Base-by-base conservation (phyloP, 1,284 basidiomycete genomes). In the Apiotrichum laibachii region DNA sequence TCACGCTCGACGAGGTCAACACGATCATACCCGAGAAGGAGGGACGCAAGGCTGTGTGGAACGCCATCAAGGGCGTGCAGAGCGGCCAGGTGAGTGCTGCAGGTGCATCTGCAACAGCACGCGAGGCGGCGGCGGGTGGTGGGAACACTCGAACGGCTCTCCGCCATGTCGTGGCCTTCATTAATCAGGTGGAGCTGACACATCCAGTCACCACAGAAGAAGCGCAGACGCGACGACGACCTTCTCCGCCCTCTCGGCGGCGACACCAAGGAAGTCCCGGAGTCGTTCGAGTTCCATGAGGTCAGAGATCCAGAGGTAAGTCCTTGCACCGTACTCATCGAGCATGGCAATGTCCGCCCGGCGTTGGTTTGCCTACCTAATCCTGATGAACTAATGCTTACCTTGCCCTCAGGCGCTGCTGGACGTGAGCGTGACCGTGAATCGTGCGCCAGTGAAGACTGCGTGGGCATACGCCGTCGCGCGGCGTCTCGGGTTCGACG, bases 371-470 rank as follows among this genome's bases (percentile, higher is more conserved):
- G n/a, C n/a, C n/a, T n/a, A n/a, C n/a, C n/a, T n/a, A n/a, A n/a
- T n/a, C n/a, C n/a, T n/a, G n/a, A n/a, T n/a, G n/a, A 37, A 15
- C 18, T 7, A 9, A 11, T 39, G 8, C 22, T 15, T 13, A 26
- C 13, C 10, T 19, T 39, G 4, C 31, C 33, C 15, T 12, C 57
- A 91, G 88, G 75, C 81, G 26, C 80, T 93, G 40, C 80, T 80
- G 72, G 45, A 88, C 86, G 67, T 83, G 77, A 63, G 63, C 12
- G 82, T 85, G 31, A 82, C 92, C 11, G 83, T 91, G 53, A 98
- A 98, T 76, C 86, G 94, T 21, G 93, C 94, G 1, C 94, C 95
- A 0, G 82, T 97, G 55, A 90, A 97, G 89, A 92, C 88, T 50
- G 90, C 89, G 1, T 98, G 94, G 94, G 85, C 90, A 0, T 89